Evolutionary conservation across 352 stramenopile genomes (phyloP), one percentile per base, ranked within the genome.

Genomic region (Phytophthora fragariae): DNA sequence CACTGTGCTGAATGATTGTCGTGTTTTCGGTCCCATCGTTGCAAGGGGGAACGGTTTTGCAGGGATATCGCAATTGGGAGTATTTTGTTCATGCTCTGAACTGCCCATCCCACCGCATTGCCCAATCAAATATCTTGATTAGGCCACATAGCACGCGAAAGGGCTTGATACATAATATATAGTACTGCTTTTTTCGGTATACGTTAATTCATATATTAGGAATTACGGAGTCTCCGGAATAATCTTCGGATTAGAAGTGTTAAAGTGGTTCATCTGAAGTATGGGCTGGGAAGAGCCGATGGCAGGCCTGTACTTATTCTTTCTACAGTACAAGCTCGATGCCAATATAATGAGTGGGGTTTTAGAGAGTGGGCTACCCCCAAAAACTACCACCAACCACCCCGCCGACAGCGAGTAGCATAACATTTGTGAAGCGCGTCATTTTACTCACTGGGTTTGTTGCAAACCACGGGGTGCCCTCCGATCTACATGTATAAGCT

Each of bases 1-100:
- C 11, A 15, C 10, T 44, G 39, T 67, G 60, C 50, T 67, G 49
- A 66, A 46, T 59, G 60, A 35, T 35, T 39, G 58, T 57, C 46
- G 33, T 19, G 12, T 49, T 10, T 3, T 39, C 49, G 52, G 27
- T 65, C 27, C 2, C 37, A 33, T 53, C 49, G 33, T 66, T 53
- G 14, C 58, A 33, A 15, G n/a, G 11, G 15, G n/a, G 8, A 67
- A 50, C 49, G 10, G 60, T 29, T 66, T 58, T 53, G 47, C 29
- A 58, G 60, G 60, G 56, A 58, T 31, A 66, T 50, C 21, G 49
- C 29, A 66, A 66, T 59, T 24, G 2, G 7, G 29, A n/a, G 21
- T 5, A 21, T 15, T 52, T 50, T 65, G 46, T 39, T 29, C 49
- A 37, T 5, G 41, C 12, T 58, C 37, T 65, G 46, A 50, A 57